These are phyloP conservation scores for Akanthomyces lecanii DNA, from an alignment of 2,329 filamentous ascomycete genomes.

Conservation along the genomic window DNA sequence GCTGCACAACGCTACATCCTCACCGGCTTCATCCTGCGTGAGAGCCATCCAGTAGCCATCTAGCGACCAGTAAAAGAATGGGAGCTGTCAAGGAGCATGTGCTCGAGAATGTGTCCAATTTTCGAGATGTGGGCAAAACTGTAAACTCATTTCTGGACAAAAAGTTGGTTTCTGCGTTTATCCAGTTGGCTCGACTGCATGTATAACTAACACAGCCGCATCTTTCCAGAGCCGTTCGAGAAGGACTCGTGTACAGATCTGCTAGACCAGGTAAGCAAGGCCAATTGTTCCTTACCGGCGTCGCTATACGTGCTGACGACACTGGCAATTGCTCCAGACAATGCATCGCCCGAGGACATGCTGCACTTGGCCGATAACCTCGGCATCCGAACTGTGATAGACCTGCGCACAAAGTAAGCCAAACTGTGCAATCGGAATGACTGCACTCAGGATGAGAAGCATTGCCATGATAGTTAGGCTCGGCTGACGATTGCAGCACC, in stretches of 20 bases:
- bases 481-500: conserved; percentile 44
- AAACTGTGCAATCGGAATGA: too few relatives aligned
- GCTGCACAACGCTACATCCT: background rate
- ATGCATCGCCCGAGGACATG: conserved; percentile 64
- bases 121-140: conserved; percentile 68
- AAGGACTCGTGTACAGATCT: conserved; percentile 64
- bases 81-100: conserved; percentile 35
- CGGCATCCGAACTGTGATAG: conserved; percentile 68
- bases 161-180: conserved; percentile 40
- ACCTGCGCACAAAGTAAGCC: conserved; percentile 68
- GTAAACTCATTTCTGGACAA: conserved; percentile 57
- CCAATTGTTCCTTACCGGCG: background rate
- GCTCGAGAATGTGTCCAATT: conserved; percentile 49
- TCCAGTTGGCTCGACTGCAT: background rate
- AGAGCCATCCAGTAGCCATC: background rate
- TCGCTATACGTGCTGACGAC: background rate
- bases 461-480: background rate
- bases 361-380: conserved; percentile 54
- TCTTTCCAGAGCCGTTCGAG: conserved; percentile 38
- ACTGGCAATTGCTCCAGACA: conserved; percentile 45
- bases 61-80: background rate
- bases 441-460: rapidly evolving
- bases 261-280: conserved; percentile 51
- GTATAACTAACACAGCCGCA: background rate
- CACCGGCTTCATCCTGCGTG: background rate